Evolutionary conservation across 768 basidiomycete genomes (phyloP).

Genomic region (Tricholoma saponaceum): DNA sequence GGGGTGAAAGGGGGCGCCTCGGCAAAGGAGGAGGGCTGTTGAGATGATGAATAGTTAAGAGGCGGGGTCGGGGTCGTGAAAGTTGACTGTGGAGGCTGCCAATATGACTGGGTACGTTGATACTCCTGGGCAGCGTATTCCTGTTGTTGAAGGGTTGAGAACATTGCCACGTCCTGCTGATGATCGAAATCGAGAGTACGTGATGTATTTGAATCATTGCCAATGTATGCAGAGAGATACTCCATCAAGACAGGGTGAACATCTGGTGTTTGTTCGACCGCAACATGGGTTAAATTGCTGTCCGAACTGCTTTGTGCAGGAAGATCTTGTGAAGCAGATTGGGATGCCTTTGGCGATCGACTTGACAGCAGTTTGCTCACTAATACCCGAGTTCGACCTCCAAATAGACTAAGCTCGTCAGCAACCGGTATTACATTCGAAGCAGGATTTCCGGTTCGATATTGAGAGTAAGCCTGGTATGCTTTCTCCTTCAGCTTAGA

Average conservation of each 20-base stretch:
- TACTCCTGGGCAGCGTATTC: constrained; percentile 1
- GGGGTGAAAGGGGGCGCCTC: neutral
- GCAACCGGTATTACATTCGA: constrained; percentile 37
- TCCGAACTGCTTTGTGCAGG: constrained; percentile 18
- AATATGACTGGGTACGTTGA: constrained; percentile 3
- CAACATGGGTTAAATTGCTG: constrained; percentile 14
- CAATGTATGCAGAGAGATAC: constrained; percentile 40
- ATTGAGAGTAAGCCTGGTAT: constrained; percentile 51
- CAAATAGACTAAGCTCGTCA: constrained; percentile 66
- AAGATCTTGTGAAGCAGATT: constrained; percentile 11
- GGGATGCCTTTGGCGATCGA: constrained; percentile 21
- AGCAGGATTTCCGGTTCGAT: constrained; percentile 34
- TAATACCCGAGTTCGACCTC: constrained; percentile 65
- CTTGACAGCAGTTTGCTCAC: constrained; percentile 49
- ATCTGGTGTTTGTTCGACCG: constrained; percentile 18
- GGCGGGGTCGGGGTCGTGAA: neutral
- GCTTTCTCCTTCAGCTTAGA: constrained; percentile 48
- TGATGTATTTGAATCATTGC: constrained; percentile 1
- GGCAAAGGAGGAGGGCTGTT: neutral
- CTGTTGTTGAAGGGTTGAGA: neutral
- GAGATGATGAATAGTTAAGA: neutral
- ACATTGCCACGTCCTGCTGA: neutral
- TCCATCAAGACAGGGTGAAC: constrained; percentile 68
- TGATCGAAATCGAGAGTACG: constrained; percentile 4
- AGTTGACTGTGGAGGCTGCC: constrained; percentile 2